Conservation (phyloP, 2,329 filamentous ascomycete species). For the Pyricularia sp. region DNA sequence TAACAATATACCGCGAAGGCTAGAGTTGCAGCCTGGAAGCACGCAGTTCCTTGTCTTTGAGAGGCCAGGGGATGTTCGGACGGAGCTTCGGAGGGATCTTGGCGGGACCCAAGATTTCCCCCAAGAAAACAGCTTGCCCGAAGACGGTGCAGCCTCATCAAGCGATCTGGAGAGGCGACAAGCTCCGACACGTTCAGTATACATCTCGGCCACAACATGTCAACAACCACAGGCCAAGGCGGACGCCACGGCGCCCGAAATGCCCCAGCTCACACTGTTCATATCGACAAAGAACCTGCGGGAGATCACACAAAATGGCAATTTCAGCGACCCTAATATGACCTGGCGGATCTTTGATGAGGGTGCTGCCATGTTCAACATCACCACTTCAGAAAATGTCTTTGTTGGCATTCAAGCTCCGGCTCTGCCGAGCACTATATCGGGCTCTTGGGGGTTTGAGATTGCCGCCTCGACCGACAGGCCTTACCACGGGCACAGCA, state of each 20-base stretch:
- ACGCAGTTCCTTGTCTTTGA: slow-evolving; percentile 58
- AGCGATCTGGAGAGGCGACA: slow-evolving; percentile 12
- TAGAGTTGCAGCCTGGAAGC: slow-evolving; percentile 53
- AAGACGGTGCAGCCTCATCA: background rate
- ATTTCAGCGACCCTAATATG: slow-evolving; percentile 35
- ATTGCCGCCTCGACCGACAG: slow-evolving; percentile 74
- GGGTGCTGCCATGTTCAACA: slow-evolving; percentile 58
- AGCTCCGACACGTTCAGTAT: slow-evolving; percentile 44
- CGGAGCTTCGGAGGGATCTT: slow-evolving; percentile 16
- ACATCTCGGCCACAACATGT: slow-evolving; percentile 81
- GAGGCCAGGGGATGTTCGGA: slow-evolving; percentile 25
- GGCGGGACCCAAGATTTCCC: slow-evolving; percentile 13
- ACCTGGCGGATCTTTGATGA: slow-evolving; percentile 45
- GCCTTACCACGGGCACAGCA: slow-evolving; percentile 61
- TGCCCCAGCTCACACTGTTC: slow-evolving; percentile 71
- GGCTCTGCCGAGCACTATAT: slow-evolving; percentile 48
- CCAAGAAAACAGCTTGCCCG: slow-evolving; percentile 10
- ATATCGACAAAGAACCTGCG: slow-evolving; percentile 63
- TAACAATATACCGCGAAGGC: slow-evolving; percentile 55
- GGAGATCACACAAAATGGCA: background rate
- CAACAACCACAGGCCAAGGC: slow-evolving; percentile 55
- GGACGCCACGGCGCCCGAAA: slow-evolving; percentile 24
- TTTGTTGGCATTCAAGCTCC: slow-evolving; percentile 72
- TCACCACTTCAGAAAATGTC: slow-evolving; percentile 56
- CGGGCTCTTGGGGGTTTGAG: slow-evolving; percentile 67